Evolutionary conservation across 2,329 filamentous ascomycete genomes (phyloP).

Genomic region (Aureobasidium sp.): DNA sequence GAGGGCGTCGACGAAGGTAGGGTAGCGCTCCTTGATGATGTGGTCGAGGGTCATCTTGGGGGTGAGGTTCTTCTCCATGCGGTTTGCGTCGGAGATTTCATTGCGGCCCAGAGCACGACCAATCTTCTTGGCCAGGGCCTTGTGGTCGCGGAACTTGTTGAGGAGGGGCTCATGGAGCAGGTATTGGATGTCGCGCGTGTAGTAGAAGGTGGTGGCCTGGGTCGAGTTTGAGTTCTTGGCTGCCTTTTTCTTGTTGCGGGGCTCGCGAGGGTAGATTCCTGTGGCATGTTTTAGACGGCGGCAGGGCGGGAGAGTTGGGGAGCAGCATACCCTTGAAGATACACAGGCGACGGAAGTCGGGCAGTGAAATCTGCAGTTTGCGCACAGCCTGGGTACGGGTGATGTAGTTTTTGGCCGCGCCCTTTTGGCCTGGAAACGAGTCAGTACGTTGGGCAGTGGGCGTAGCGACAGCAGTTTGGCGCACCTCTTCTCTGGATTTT

Average conservation of each 20-base stretch:
- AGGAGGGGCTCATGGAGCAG: conserved; percentile 93
- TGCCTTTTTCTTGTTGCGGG: conserved; percentile 93
- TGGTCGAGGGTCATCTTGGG: conserved; percentile 89
- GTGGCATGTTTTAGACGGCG: not conserved
- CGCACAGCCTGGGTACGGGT: conserved; percentile 94
- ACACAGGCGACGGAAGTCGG: conserved; percentile 94
- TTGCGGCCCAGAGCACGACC: conserved; percentile 82
- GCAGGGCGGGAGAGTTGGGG: not conserved
- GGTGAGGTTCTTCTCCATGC: conserved; percentile 84
- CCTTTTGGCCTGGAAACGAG: conserved; percentile 55
- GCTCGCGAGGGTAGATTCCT: conserved; percentile 94
- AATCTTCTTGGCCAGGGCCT: conserved; percentile 96
- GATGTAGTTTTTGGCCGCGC: conserved; percentile 96
- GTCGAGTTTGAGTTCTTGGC: conserved; percentile 72
- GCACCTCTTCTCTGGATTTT: conserved; percentile 83
- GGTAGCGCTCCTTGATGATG: conserved; percentile 95
- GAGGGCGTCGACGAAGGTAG: conserved; percentile 88
- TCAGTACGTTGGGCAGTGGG: not conserved
- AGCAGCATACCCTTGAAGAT: conserved; percentile 74
- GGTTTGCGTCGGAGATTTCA: conserved; percentile 78
- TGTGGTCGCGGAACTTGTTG: conserved; percentile 93
- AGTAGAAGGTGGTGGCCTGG: conserved; percentile 69
- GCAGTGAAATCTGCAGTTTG: conserved; percentile 93
- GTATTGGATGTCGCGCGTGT: conserved; percentile 95
- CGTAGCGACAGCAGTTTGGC: not conserved